Percentiles rank a stretch among this genome's conserved stretches.
Evolutionary conservation across 208 protist species (phyloP).

Genomic region (Angomonas deanei): DNA sequence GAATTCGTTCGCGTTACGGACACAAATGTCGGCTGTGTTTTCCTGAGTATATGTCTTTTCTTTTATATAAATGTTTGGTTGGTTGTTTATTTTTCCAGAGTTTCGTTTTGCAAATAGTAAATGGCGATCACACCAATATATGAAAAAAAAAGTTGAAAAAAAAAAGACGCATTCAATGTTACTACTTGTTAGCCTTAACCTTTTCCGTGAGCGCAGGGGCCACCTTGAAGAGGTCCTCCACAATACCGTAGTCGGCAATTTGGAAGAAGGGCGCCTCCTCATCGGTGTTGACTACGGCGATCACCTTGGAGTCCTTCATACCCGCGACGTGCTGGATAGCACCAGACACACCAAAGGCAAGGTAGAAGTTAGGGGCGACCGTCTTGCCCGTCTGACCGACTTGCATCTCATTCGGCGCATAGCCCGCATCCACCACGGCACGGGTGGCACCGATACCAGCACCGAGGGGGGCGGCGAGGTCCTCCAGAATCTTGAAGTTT

Average conservation of each 20-base stretch:
- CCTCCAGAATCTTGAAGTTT: conserved; percentile 97
- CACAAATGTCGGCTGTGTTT: background rate
- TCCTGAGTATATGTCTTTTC: too few relatives aligned
- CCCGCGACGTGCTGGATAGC: conserved; percentile 96
- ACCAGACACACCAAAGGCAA: conserved; percentile 96
- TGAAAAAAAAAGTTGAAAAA: conserved; percentile 8
- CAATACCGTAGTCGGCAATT: conserved; percentile 96
- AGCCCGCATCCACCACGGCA: conserved; percentile 95
- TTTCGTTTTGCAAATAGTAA: too few relatives aligned
- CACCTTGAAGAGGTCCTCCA: conserved; percentile 94
- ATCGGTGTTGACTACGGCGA: conserved; percentile 97
- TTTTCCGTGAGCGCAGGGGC: conserved; percentile 91
- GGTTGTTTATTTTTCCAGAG: too few relatives aligned
- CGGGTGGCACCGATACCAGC: conserved; percentile 95
- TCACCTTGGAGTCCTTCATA: conserved; percentile 99
- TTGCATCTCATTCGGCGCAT: conserved; percentile 93
- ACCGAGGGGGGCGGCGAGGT: conserved; percentile 90
- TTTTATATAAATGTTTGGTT: too few relatives aligned
- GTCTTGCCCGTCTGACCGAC: conserved; percentile 98
- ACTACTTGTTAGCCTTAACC: conserved; percentile 55
- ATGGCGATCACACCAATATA: too few relatives aligned
- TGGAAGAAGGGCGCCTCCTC: conserved; percentile 98
- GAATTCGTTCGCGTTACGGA: background rate
- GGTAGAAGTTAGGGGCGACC: conserved; percentile 98
- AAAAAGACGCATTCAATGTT: background rate